These are phyloP conservation scores for Ascocoryne sarcoides DNA, from an alignment of 2,329 filamentous ascomycete species.

Conservation along the genomic window DNA sequence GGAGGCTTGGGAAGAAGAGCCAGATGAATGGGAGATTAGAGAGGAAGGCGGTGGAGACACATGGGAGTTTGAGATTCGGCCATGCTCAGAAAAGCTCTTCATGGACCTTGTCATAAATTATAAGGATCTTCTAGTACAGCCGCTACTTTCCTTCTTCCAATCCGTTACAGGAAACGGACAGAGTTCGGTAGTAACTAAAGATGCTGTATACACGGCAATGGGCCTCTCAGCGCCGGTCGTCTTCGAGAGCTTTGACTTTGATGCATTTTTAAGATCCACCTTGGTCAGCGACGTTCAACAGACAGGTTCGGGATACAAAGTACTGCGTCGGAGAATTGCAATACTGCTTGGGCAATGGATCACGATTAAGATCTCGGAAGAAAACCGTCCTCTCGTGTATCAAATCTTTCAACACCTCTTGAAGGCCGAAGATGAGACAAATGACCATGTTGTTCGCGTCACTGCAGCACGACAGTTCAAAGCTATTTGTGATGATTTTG, in stretches of 20 bases:
- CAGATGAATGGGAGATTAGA: slow-evolving; percentile 88
- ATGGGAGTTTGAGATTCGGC: slow-evolving; percentile 86
- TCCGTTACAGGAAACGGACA: slow-evolving; percentile 57
- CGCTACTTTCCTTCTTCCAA: slow-evolving; percentile 74
- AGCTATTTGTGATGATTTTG: slow-evolving; percentile 73
- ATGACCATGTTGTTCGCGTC: slow-evolving; percentile 86
- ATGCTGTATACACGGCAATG: slow-evolving; percentile 90
- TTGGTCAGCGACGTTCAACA: slow-evolving; percentile 71
- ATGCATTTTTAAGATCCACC: slow-evolving; percentile 64
- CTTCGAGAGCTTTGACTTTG: slow-evolving; percentile 70
- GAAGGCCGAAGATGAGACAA: slow-evolving; percentile 64
- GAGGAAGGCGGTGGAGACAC: slow-evolving; percentile 78
- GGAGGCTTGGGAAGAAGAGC: slow-evolving; percentile 86
- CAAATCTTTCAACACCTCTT: slow-evolving; percentile 84
- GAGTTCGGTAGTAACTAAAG: slow-evolving; percentile 71
- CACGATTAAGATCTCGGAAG: slow-evolving; percentile 60
- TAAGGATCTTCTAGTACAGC: slow-evolving; percentile 71
- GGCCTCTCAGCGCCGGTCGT: slow-evolving; percentile 75
- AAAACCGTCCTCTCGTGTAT: slow-evolving; percentile 67
- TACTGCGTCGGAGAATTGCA: slow-evolving; percentile 78
- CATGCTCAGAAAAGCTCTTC: slow-evolving; percentile 90
- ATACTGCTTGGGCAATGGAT: slow-evolving; percentile 90
- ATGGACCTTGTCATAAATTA: slow-evolving; percentile 84
- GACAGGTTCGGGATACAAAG: slow-evolving; percentile 55
- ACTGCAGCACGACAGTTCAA: slow-evolving; percentile 83